phyloP scores from a whole-genome alignment of 495 filamentous ascomycete genomes.

The Trichoderma asperelloides region DNA sequence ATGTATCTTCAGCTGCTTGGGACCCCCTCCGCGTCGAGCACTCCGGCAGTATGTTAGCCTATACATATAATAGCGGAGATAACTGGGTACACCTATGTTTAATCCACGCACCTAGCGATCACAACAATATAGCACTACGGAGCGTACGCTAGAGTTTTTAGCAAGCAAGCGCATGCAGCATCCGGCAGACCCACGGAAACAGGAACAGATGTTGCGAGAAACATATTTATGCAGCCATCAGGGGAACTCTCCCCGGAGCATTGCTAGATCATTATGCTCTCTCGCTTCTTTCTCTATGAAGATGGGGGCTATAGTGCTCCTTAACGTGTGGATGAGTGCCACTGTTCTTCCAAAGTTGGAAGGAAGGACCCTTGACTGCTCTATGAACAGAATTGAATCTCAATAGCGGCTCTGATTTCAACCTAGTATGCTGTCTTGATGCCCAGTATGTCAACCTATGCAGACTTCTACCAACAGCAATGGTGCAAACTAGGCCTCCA shows the following conservation, averaged over 20 bases:
- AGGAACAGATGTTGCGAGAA: not conserved
- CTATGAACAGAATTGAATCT: not conserved
- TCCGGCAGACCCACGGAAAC: not conserved
- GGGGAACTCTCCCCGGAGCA: not conserved
- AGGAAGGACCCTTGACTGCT: not conserved
- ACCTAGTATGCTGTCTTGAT: too few species aligned
- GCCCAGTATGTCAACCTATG: too few species aligned
- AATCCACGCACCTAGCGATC: too few species aligned
- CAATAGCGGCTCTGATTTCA: not conserved
- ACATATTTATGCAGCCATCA: not conserved
- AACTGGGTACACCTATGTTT: not conserved
- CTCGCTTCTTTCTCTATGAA: not conserved
- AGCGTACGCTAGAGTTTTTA: not conserved
- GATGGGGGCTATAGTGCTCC: not conserved
- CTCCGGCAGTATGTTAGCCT: too few species aligned
- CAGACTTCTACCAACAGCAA: too few species aligned
- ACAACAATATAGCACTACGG: too few species aligned
- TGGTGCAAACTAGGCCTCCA: too few species aligned
- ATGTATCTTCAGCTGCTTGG: too few species aligned
- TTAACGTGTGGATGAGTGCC: not conserved
- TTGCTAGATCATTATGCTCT: not conserved
- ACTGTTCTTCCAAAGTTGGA: not conserved
- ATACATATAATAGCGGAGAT: too few species aligned
- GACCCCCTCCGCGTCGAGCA: too few species aligned
- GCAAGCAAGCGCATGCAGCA: not conserved